Conservation (phyloP, 495 filamentous ascomycete genomes). For the Thozetella sp. region DNA sequence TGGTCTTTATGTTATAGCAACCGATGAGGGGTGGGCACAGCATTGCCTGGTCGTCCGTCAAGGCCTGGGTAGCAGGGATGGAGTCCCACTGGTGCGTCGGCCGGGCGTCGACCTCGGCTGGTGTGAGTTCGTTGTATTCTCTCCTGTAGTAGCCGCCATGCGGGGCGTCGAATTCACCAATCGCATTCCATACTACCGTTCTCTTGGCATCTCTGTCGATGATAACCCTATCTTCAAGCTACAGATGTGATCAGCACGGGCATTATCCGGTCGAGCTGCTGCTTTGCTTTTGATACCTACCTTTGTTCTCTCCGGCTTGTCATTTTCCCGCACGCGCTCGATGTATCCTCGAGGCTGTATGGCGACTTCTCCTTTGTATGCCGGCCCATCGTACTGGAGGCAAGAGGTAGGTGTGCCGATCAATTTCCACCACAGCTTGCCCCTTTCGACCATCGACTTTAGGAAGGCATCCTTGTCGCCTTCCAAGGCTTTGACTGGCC, state of each 20-base stretch:
- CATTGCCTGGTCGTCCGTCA: not conserved
- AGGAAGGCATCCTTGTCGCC: not conserved
- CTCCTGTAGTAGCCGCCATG: not conserved
- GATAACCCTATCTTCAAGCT: not conserved
- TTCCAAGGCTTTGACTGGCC: not conserved
- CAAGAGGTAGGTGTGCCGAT: not conserved
- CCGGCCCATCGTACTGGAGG: not conserved
- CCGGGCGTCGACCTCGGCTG: not conserved
- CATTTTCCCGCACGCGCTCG: not conserved
- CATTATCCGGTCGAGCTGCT: too few species aligned
- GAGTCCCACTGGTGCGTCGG: not conserved
- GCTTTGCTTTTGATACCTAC: too few species aligned
- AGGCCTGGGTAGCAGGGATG: not conserved
- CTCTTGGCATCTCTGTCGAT: not conserved
- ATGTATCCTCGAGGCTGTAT: not conserved
- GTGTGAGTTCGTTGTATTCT: not conserved
- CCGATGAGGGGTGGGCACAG: not conserved
- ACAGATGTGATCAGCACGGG: too few species aligned
- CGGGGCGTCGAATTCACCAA: not conserved
- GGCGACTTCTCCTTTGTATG: not conserved
- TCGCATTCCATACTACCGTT: not conserved
- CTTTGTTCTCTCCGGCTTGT: not conserved
- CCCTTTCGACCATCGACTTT: not conserved
- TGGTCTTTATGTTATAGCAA: not conserved
- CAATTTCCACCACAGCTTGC: not conserved